These are phyloP conservation scores for Calonectria hawksworthii DNA, from an alignment of 2,329 filamentous ascomycete species.

Conservation along the genomic window DNA sequence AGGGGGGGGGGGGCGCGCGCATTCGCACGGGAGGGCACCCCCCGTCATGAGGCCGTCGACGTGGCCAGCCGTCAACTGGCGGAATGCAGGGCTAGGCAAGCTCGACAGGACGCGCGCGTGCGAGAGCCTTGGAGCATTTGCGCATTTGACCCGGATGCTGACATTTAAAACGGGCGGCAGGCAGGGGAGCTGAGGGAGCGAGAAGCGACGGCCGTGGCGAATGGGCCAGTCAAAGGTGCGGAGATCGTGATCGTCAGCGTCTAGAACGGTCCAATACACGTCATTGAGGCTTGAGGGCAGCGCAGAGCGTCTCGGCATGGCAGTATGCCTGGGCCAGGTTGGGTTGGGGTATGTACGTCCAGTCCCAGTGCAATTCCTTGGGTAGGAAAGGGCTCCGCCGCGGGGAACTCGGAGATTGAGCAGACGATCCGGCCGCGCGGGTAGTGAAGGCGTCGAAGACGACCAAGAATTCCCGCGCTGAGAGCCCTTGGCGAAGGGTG, in stretches of 20 bases:
- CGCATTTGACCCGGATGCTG: slow-evolving; percentile 5
- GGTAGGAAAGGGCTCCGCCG: slow-evolving; percentile 2
- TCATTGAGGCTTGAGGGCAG: slow-evolving; percentile 39
- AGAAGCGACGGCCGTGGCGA: slow-evolving; percentile 27
- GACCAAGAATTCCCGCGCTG: slow-evolving; percentile 14
- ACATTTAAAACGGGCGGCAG: slow-evolving; percentile 17
- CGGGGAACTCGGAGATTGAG: slow-evolving; percentile 30
- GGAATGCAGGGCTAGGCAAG: slow-evolving; percentile 15
- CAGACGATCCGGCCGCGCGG: slow-evolving; percentile 18
- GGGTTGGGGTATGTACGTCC: not conserved
- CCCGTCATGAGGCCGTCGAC: slow-evolving; percentile 27
- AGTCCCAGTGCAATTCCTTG: not conserved
- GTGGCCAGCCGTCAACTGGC: slow-evolving; percentile 21
- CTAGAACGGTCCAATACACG: slow-evolving; percentile 46
- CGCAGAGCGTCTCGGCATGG: slow-evolving; percentile 24
- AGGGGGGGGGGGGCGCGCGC: slow-evolving; percentile 3
- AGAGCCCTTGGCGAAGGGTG: not conserved
- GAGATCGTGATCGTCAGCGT: slow-evolving; percentile 37
- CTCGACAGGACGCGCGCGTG: not conserved
- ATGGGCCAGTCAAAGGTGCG: slow-evolving; percentile 32
- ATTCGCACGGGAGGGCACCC: slow-evolving; percentile 9
- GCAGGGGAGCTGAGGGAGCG: slow-evolving; percentile 10
- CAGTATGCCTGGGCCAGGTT: not conserved
- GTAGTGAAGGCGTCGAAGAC: not conserved
- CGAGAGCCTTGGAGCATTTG: not conserved